Base-by-base conservation (phyloP, 805 yeast genomes). In the Cyberlindnera euphorbiiphila region DNA sequence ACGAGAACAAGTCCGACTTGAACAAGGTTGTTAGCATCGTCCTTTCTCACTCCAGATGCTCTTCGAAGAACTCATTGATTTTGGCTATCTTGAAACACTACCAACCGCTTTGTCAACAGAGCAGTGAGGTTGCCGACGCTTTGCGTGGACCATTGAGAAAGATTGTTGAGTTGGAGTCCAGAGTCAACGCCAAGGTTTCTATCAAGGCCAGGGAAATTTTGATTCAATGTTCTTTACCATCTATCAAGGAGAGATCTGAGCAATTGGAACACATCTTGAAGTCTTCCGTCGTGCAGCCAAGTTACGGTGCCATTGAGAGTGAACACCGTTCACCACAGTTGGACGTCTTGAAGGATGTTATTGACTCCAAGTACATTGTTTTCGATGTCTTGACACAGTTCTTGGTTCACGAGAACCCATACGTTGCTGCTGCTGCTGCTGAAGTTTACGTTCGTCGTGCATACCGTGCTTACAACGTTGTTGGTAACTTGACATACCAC, bases 401-500 rank as follows among this genome's bases (percentile, higher is more conserved):
- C 66, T 77, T 93, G 65, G 77, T 74, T 38, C 84, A 86, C 51
- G 56, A 73, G 10, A 97, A 94, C 56, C 85, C 83, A 32, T 85
- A 86, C 72, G 91, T 93, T 43, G 84, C 91, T 4, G 76, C 91
- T 49, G 98, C 98, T 25, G 98, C 98, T 25, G 87, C 95, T 31
- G 97, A 93, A 65, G 95, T 93, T 42, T 93, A 93, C 63, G 81
- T 89, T 43, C 83, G 98, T 62, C 83, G 98, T 62, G 95, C 98
- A 30, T 93, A 89, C 71, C 80, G 98, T 57, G 98, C 98, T 25
- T 93, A 94, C 67, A 81, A 87, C 27, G 81, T 93, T 45, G 81
- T 93, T 45, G 81, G 85, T 38, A 83, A 81, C 46, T 74, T 94
- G 37, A 66, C 69, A 37, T 85, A 86, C 56, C 76, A 72, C 46